Base-by-base conservation (phyloP, 2,329 filamentous ascomycete genomes). In the Curvularia sp. region DNA sequence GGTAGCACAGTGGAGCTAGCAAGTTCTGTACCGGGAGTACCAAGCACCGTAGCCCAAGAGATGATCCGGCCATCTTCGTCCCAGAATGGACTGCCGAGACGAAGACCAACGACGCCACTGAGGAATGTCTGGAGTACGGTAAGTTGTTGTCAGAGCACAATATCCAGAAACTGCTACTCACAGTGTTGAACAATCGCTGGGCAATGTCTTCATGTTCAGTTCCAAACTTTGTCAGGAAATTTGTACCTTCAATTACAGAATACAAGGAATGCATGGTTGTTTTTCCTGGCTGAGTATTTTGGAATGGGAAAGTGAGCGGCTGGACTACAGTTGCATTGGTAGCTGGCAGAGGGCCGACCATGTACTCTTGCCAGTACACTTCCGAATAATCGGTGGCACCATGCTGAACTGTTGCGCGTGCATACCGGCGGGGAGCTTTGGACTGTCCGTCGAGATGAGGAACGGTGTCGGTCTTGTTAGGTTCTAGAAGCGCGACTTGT, bases 301-400 rank as follows among this genome's bases (percentile, higher is more conserved):
- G 63, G 49, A 70, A 70, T 4, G 62, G 64, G 33, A 61, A 71
- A 5, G 63, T 59, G 35, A 71, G 61, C 13, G 66, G 66, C 33
- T 58, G 18, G 20, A 69, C 53, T 0, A 75, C 77, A 0, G 78
- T 80, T 1, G 71, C 69, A 39, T 80, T 74, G 24, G 73, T 70
- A 41, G 83, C 69, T 3, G 82, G 82, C 24, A 85, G 65, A 15
- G 83, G 83, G 0, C 83, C 83, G 15, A 85, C 79, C 46, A 81
- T 68, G 60, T 83, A 80, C 55, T 85, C 77, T 46, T 76, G 71
- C 48, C 74, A 70, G 57, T 76, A 75, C 0, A 81, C 71, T 8
- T 77, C 61, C 5, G 56, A 44, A 9, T 47, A 47, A 28, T 47
- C 57, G 53, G 38, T 62, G n/a, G 56, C 55, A 13, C 61, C 62